Evolutionary conservation across 2,329 filamentous ascomycete species (phyloP), one percentile per base, ranked within the genome.

Genomic region (Pyricularia sp.): DNA sequence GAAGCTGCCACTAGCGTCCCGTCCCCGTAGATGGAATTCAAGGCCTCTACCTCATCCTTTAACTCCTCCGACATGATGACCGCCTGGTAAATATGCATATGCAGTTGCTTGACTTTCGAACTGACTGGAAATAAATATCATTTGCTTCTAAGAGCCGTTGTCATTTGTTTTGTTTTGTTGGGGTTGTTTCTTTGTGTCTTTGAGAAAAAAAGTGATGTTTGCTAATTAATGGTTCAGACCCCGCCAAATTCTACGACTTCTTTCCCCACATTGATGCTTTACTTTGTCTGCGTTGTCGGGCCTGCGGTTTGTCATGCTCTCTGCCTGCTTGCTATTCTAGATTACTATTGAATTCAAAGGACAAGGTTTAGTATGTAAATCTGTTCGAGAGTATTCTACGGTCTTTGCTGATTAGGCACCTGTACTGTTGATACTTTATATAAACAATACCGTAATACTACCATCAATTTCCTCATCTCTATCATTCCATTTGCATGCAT

Each of bases 21-120:
- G 65, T 88, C 84, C 72, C 88, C 90, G 79, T 94, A 95, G 72
- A 95, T 95, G 68, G 92, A 92, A 78, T 94, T 95, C 75, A 95
- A 90, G 71, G 90, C 92, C 75, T 90, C 90, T 33, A 94, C 81
- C 77, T 95, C 92, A 79, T 95, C 92, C 66, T 79, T 77, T 30
- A 94, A 84, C 72, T 87, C 85, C 71, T 86, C 84, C 10, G 84
- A 85, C 84, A 86, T 86, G 20, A 23, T n/a, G 63, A 10, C 10
- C 11, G 20, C 36, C 36, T 64, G 63, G 25, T 33, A 14, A n/a
- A 28, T 14, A 25, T 64, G 1, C 55, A 17, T 28, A 55, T 7
- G 42, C 4, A n/a, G 6, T n/a, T 55, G 42, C 9, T 61, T 26
- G 58, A 61, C 10, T 26, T 25, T 25, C 11, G 58, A 12, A 26